These are phyloP conservation scores for Stagonosporopsis tanaceti DNA, from an alignment of 2,329 filamentous ascomycete genomes.

Conservation along the genomic window DNA sequence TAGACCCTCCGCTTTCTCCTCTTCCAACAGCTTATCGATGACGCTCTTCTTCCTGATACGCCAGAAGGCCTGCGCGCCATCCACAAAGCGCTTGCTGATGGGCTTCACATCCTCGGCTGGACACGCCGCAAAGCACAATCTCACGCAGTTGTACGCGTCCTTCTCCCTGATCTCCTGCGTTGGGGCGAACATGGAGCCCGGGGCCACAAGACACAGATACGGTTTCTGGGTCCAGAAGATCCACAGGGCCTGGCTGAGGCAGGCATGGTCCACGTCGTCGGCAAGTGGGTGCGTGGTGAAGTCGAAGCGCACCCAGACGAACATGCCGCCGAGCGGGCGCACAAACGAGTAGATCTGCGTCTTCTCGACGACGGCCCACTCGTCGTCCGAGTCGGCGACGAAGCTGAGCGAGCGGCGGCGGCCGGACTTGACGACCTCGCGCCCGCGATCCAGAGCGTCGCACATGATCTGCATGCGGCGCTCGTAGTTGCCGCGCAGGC, in stretches of 20 bases:
- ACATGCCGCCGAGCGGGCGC: conserved; percentile 90
- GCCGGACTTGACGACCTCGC: conserved; percentile 71
- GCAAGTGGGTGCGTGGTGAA: conserved; percentile 78
- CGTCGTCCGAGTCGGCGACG: conserved; percentile 55
- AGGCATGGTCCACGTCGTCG: conserved; percentile 60
- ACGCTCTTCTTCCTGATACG: conserved; percentile 71
- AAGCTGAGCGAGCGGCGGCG: conserved; percentile 47
- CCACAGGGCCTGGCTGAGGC: conserved; percentile 73
- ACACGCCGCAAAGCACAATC: conserved; percentile 87
- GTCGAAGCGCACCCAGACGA: conserved; percentile 80
- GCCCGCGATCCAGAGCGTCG: conserved; percentile 72
- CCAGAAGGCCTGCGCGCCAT: conserved; percentile 79
- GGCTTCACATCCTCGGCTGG: conserved; percentile 71
- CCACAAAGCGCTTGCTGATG: conserved; percentile 70
- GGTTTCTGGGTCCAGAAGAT: conserved; percentile 74
- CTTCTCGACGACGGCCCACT: conserved; percentile 80
- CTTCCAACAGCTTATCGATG: conserved; percentile 68
- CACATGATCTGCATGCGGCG: conserved; percentile 84
- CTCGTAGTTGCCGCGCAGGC: conserved; percentile 84
- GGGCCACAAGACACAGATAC: conserved; percentile 72
- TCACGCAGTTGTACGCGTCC: conserved; percentile 74
- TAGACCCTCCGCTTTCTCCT: conserved; percentile 33
- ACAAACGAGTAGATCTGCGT: conserved; percentile 76
- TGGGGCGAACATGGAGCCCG: conserved; percentile 77
- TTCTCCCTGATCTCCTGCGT: conserved; percentile 65